Evolutionary conservation across 352 stramenopile genomes (phyloP).

Genomic region (Phytophthora quininea): DNA sequence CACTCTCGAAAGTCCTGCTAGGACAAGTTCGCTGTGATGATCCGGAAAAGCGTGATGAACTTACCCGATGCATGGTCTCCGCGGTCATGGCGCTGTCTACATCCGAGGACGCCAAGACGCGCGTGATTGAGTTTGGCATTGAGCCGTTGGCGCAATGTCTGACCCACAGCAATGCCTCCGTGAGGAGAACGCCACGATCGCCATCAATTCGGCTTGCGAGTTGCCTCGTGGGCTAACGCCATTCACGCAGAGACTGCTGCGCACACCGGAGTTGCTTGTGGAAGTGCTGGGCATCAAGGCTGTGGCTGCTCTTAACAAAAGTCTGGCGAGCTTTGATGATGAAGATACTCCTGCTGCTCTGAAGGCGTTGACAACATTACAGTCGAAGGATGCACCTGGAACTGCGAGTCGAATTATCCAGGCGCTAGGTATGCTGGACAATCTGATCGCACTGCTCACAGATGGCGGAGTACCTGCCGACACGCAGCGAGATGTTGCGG

Average conservation of each 20-base stretch:
- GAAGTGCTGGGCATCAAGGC: slow-evolving; percentile 60
- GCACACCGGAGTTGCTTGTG: slow-evolving; percentile 44
- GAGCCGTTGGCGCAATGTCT: slow-evolving; percentile 67
- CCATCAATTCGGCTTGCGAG: slow-evolving; percentile 74
- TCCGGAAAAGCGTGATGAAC: slow-evolving; percentile 37
- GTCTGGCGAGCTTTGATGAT: slow-evolving; percentile 43
- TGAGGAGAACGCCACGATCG: slow-evolving; percentile 63
- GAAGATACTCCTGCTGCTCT: slow-evolving; percentile 54
- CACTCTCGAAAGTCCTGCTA: slow-evolving; percentile 54
- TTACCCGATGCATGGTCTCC: slow-evolving; percentile 56
- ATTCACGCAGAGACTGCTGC: slow-evolving; percentile 53
- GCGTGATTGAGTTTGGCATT: slow-evolving; percentile 73
- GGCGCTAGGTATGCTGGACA: slow-evolving; percentile 56
- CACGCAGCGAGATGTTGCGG: slow-evolving; percentile 24
- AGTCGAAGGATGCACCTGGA: slow-evolving; percentile 18
- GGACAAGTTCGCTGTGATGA: slow-evolving; percentile 44
- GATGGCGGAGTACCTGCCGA: slow-evolving; percentile 27
- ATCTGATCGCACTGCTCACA: slow-evolving; percentile 40
- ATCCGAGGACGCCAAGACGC: slow-evolving; percentile 67
- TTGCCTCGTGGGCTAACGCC: slow-evolving; percentile 44
- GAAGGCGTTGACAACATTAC: slow-evolving; percentile 40
- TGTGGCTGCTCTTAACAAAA: slow-evolving; percentile 53
- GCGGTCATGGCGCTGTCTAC: slow-evolving; percentile 77
- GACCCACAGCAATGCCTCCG: slow-evolving; percentile 38
- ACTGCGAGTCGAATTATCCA: slow-evolving; percentile 50